These are phyloP conservation scores for Fraxinus baroniana DNA, from an alignment of 305 asterid genomes.

Conservation along the genomic window DNA sequence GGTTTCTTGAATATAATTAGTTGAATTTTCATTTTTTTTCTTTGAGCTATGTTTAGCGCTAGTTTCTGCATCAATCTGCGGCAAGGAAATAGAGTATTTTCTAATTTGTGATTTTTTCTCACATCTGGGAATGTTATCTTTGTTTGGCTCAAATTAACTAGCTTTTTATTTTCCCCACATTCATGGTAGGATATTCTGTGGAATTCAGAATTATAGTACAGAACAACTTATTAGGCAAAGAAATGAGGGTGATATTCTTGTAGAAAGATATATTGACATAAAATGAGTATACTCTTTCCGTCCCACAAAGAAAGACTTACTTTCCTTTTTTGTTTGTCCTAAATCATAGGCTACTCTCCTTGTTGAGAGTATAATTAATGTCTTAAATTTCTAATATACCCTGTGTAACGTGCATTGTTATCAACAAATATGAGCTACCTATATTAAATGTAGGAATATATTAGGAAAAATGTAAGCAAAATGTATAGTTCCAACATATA, in stretches of 20 bases:
- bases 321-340: background rate
- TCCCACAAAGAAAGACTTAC: background rate
- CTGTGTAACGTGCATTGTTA: no score
- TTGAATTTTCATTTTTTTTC: background rate
- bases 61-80: background rate
- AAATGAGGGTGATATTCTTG: background rate
- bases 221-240: background rate
- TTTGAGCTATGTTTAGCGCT: background rate
- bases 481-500: no score
- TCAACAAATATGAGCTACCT: no score
- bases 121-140: background rate
- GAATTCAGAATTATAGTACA: background rate
- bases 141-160: slow-evolving; percentile 9
- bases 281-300: background rate
- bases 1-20: background rate
- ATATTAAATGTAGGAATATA: no score
- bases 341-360: no score
- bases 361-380: background rate
- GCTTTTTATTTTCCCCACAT: background rate
- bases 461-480: no score
- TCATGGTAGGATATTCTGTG: background rate
- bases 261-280: background rate
- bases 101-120: background rate
- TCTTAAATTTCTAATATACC: background rate
- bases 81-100: background rate